These are phyloP conservation scores for Solanum lycopersicoides DNA, from an alignment of 257 asterid species.

Conservation along the genomic window DNA sequence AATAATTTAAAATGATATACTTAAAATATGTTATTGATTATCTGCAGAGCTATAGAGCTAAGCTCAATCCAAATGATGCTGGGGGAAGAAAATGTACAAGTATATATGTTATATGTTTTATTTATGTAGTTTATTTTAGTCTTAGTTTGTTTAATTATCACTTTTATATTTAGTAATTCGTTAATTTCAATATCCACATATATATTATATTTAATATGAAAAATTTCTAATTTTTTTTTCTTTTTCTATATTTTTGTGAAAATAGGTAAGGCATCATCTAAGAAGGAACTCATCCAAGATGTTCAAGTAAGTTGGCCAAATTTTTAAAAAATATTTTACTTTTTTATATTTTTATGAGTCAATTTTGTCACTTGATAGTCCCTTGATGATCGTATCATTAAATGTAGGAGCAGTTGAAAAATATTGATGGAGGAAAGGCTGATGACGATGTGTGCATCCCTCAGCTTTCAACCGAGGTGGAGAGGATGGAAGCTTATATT, in stretches of 20 bases:
- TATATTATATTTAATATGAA: neutral
- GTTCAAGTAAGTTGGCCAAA: neutral
- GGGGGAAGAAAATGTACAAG: neutral
- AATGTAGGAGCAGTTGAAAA: neutral
- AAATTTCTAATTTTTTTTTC: neutral
- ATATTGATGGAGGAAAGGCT: neutral
- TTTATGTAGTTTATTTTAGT: neutral
- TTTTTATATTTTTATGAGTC: neutral
- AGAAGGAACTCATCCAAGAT: neutral
- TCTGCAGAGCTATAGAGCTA: neutral
- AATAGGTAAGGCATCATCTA: neutral
- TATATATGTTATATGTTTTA: neutral
- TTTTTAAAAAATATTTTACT: too few relatives aligned
- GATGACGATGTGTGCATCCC: neutral
- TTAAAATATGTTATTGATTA: neutral
- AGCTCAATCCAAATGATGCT: neutral
- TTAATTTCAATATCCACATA: neutral
- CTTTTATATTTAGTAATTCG: neutral
- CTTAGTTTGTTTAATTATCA: neutral
- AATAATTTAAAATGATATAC: neutral
- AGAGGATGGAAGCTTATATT: neutral
- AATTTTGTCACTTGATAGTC: neutral
- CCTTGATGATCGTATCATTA: neutral
- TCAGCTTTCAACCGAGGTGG: fast-evolving
- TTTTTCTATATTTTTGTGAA: neutral